A percentile compares a stretch with the other conserved stretches of the same genome.
These are phyloP conservation scores for Aspergillus arachidicola DNA, from an alignment of 2,329 filamentous ascomycete species.

Conservation along the genomic window DNA sequence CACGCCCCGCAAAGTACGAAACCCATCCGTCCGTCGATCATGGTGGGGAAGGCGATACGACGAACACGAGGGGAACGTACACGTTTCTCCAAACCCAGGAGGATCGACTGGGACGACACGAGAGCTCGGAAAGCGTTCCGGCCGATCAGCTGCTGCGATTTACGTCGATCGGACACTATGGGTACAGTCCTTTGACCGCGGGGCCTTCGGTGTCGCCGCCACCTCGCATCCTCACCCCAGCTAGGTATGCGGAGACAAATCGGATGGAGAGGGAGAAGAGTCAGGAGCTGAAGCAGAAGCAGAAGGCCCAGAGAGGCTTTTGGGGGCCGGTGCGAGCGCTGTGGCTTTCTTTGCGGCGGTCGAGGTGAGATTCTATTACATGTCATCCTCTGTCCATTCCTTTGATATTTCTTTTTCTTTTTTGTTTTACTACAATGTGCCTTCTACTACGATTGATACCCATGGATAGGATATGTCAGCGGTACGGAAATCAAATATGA, in stretches of 20 bases:
- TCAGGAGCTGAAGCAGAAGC: not conserved
- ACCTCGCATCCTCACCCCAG: constrained; percentile 16
- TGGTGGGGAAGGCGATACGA: not conserved
- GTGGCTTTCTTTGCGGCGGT: constrained; percentile 12
- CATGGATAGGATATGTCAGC: not conserved
- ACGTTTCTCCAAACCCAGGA: not conserved
- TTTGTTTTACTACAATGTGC: not conserved
- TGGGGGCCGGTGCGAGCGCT: constrained; percentile 8
- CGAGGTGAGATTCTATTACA: not conserved
- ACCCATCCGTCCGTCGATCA: too few relatives aligned
- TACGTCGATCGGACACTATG: constrained; percentile 13
- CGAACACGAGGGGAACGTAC: not conserved
- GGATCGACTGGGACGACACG: not conserved
- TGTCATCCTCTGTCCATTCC: not conserved
- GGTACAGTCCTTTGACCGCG: constrained; percentile 6
- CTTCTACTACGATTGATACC: not conserved
- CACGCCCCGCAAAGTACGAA: too few relatives aligned
- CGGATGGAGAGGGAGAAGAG: not conserved
- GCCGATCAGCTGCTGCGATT: constrained; percentile 1
- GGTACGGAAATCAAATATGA: not conserved
- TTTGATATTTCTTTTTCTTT: not conserved
- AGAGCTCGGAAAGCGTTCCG: not conserved
- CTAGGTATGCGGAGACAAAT: constrained; percentile 14
- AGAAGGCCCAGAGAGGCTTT: not conserved
- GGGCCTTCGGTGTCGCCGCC: constrained; percentile 12